Conservation (phyloP, 202 grass and related monocot genomes). For the Elaeis oleifera region DNA sequence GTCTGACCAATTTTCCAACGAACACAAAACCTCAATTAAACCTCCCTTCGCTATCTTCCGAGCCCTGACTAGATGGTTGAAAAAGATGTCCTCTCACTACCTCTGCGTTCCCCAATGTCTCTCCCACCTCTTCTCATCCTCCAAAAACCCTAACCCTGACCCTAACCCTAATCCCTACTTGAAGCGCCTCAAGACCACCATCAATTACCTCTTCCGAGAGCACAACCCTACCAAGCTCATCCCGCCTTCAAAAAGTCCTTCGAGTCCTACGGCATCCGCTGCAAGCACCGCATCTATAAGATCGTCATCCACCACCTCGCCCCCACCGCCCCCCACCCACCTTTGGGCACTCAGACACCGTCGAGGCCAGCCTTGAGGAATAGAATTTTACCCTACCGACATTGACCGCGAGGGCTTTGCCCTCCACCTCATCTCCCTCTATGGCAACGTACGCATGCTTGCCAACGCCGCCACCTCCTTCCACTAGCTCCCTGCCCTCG, state of each 20-base stretch:
- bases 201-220: conserved; percentile 28
- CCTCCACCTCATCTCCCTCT: conserved; percentile 47
- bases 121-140: neutral
- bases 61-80: too few relatives aligned
- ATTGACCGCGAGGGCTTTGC: conserved; percentile 33
- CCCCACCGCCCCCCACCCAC: too few relatives aligned
- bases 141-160: conserved; percentile 1
- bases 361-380: conserved; percentile 43
- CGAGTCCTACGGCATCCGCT: too few relatives aligned
- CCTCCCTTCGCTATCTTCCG: too few relatives aligned
- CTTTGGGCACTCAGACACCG: conserved; percentile 25
- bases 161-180: neutral
- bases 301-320: conserved; percentile 16
- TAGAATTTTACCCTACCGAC: conserved; percentile 46
- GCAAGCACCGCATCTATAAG: neutral
- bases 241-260: conserved; percentile 38
- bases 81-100: too few relatives aligned
- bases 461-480: conserved; percentile 31
- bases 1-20: too few relatives aligned
- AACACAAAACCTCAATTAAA: too few relatives aligned
- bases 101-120: too few relatives aligned
- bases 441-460: conserved; percentile 47
- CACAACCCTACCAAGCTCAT: conserved; percentile 50
- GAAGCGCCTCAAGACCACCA: neutral
- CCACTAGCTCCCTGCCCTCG: too few relatives aligned